Conservation (phyloP, 805 yeast species). For the Blastobotrys mokoenaii region DNA sequence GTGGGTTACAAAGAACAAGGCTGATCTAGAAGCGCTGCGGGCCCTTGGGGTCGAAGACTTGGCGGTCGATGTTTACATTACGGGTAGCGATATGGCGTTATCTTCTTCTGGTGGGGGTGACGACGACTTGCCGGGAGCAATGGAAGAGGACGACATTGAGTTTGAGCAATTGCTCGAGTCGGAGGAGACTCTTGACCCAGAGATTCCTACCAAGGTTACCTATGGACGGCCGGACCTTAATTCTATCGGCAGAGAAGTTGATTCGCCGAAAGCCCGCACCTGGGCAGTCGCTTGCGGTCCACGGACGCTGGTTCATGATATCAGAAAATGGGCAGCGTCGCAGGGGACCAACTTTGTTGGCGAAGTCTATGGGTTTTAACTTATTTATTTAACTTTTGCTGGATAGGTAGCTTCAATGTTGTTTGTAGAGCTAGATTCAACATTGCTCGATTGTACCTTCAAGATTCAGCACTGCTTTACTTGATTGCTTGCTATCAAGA, state of each 20-base stretch:
- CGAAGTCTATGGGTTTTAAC: slow-evolving; percentile 16
- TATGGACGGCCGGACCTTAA: slow-evolving; percentile 16
- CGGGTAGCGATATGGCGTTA: slow-evolving; percentile 28
- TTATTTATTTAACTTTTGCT: too few species aligned
- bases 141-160: slow-evolving; percentile 19
- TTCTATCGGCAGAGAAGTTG: slow-evolving; percentile 6
- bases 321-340: slow-evolving; percentile 67
- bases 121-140: slow-evolving; percentile 5
- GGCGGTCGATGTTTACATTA: slow-evolving; percentile 32
- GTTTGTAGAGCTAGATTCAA: too few species aligned
- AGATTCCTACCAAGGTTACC: slow-evolving; percentile 2
- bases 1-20: slow-evolving; percentile 77
- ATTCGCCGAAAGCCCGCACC: slow-evolving; percentile 24
- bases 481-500: too few species aligned
- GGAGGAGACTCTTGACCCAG: slow-evolving; percentile 2
- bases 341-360: slow-evolving; percentile 37
- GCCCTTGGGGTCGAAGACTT: slow-evolving; percentile 39
- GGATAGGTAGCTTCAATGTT: too few species aligned
- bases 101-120: slow-evolving; percentile 5
- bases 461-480: too few species aligned
- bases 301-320: slow-evolving; percentile 58
- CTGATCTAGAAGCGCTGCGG: slow-evolving; percentile 69
- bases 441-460: too few species aligned
- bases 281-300: slow-evolving; percentile 94
- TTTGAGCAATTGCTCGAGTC: slow-evolving; percentile 14